A percentile compares a stretch with the other conserved stretches of the same genome.
phyloP scores from a whole-genome alignment of 2,329 filamentous ascomycete genomes.

The Proliferodiscus dingleyae region DNA sequence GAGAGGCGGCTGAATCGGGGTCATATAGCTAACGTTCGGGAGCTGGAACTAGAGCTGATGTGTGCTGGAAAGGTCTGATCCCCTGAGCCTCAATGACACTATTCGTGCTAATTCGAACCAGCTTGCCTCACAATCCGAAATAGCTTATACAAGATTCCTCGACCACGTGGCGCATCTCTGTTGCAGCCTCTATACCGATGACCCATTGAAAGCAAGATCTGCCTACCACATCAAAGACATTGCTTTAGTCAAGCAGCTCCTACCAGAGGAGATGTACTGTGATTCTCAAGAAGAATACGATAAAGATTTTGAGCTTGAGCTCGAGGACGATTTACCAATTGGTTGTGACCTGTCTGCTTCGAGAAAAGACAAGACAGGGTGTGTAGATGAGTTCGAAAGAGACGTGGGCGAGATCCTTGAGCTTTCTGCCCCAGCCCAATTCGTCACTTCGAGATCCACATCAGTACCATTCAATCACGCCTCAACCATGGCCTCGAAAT shows the following conservation, averaged over 20 bases:
- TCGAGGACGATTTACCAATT: conserved; percentile 6
- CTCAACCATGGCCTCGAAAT: no score
- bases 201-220: conserved; percentile 7
- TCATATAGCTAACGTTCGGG: conserved; percentile 16
- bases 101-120: conserved; percentile 5
- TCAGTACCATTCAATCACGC: neutral
- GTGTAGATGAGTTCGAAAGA: conserved; percentile 1
- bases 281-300: conserved; percentile 10
- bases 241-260: conserved; percentile 14
- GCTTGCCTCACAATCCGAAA: conserved; percentile 20
- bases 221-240: conserved; percentile 19
- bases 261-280: conserved; percentile 19
- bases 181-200: conserved; percentile 14
- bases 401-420: conserved; percentile 1
- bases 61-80: conserved; percentile 25
- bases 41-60: conserved; percentile 23
- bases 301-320: conserved; percentile 1
- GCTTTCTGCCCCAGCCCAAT: neutral
- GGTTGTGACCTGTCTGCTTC: conserved; percentile 2
- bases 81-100: no score
- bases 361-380: conserved; percentile 1
- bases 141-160: conserved; percentile 14
- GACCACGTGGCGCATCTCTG: conserved; percentile 18
- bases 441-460: neutral
- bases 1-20: conserved; percentile 15